Evolutionary conservation across 2,329 filamentous ascomycete species (phyloP), one percentile per base, ranked within the genome.

Genomic region (Ceratocystis cacaofunesta): DNA sequence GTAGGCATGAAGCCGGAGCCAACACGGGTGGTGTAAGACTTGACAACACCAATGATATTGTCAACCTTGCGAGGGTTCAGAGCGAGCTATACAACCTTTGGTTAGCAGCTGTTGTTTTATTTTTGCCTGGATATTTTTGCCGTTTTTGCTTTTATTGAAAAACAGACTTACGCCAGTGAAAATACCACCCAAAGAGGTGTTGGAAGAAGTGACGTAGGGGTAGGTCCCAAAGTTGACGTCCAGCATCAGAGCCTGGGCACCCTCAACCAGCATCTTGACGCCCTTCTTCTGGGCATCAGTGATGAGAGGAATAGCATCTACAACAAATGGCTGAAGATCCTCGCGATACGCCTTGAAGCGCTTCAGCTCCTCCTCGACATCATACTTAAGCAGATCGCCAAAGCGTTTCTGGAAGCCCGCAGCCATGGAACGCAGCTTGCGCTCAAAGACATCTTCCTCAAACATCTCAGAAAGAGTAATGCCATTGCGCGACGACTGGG

Each of bases 391-490:
- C 30, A 88, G 74, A 69, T 87, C 82, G 6, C 87, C 87, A 70
- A 84, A 90, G 63, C 86, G 78, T 76, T 86, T 85, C 76, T 84
- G 80, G 75, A 82, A 88, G n/a, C 82, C 84, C 5, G 74, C 70
- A 7, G 81, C 85, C 61, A 91, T 75, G 28, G 77, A 75, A 50
- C 85, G 79, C 55, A 91, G 75, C 74, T 87, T 88, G 50, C 74
- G 72, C 75, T 89, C 87, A 70, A 91, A 90, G 6, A 79, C 72
- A 50, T 81, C 77, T 72, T 83, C 79, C 72, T 88, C 77, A 72
- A 90, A 89, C 68, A 90, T 78, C 65, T 90, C 86, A 67, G 78
- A 78, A 64, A 89, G 77, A 70, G 80, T 80, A 67, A 92, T 79
- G 61, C 87, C 88, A 69, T 78, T 87, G 70, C 88, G 78, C 48